Conservation (phyloP, 176 grass and related monocot genomes). For the Musa beccarii region DNA sequence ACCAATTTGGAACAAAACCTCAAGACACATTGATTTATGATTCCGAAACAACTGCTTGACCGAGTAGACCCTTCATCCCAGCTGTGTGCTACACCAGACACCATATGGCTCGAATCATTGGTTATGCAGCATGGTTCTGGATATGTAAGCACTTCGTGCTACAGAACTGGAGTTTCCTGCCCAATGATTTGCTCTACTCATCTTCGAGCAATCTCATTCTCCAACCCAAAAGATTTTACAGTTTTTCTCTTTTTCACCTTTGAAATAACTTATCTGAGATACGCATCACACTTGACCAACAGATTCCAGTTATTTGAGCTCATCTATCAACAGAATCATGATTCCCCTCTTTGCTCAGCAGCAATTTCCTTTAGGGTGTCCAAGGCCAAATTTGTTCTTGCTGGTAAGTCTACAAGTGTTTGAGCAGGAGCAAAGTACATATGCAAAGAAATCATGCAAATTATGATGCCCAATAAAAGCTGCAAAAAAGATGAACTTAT, state of each 20-base stretch:
- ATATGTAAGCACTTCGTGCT: not conserved
- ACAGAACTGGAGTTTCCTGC: not conserved
- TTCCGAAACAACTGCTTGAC: not conserved
- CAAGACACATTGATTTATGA: no score
- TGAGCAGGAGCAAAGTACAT: conserved; percentile 95
- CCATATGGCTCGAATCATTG: not conserved
- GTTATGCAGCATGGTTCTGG: not conserved
- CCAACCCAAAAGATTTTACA: not conserved
- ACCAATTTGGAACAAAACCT: no score
- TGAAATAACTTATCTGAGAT: not conserved
- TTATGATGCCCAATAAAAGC: conserved; percentile 93
- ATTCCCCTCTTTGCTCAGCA: conserved; percentile 14
- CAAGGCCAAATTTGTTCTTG: not conserved
- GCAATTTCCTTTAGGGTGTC: conserved; percentile 12
- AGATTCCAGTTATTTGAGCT: not conserved
- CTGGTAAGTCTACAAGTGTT: conserved; percentile 63
- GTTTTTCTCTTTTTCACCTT: not conserved
- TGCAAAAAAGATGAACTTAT: conserved; percentile 28
- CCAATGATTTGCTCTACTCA: not conserved
- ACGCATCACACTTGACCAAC: not conserved
- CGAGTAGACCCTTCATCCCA: no score
- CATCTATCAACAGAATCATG: conserved; percentile 13
- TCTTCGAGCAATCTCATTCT: not conserved
- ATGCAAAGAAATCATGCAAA: conserved; percentile 92
- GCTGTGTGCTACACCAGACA: not conserved